A percentile compares a stretch with the other conserved stretches of the same genome.
Evolutionary conservation across 225 moss, liverwort and hornwort genomes (phyloP).

Genomic region (Takakia lepidozioides): DNA sequence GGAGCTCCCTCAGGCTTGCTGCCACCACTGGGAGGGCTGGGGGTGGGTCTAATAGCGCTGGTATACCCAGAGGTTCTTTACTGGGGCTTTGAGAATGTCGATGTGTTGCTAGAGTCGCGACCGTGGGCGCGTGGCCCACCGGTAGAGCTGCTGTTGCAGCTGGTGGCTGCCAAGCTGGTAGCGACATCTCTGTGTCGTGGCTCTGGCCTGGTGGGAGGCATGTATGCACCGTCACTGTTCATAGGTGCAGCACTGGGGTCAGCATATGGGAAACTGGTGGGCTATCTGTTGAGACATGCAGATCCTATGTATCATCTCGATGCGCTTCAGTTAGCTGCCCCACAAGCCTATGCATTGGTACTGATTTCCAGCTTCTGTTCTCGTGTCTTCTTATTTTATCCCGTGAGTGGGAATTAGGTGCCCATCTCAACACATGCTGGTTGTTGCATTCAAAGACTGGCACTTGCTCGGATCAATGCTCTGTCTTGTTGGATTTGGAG

Average conservation of each 20-base stretch:
- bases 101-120: slow-evolving; percentile 69
- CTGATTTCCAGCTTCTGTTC: not conserved
- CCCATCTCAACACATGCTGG: too few relatives aligned
- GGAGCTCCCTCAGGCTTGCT: slow-evolving; percentile 71
- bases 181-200: slow-evolving; percentile 93
- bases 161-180: slow-evolving; percentile 81
- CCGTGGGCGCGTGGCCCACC: slow-evolving; percentile 62
- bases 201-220: slow-evolving; percentile 94
- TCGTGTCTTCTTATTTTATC: too few relatives aligned
- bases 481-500: too few relatives aligned
- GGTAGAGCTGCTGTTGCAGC: slow-evolving; percentile 67
- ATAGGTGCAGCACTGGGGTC: slow-evolving; percentile 97
- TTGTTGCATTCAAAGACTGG: too few relatives aligned
- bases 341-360: slow-evolving; percentile 97
- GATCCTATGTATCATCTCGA: slow-evolving; percentile 81
- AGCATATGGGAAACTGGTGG: slow-evolving; percentile 84
- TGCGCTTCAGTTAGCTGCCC: slow-evolving; percentile 84
- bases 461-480: too few relatives aligned
- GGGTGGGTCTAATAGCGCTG: slow-evolving; percentile 81
- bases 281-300: slow-evolving; percentile 42
- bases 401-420: too few relatives aligned
- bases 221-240: slow-evolving; percentile 92
- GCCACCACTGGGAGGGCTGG: slow-evolving; percentile 81
- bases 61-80: slow-evolving; percentile 87
- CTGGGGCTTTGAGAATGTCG: slow-evolving; percentile 99